Evolutionary conservation across 148 eudicot species (phyloP).

Genomic region (Bassia scoparia): DNA sequence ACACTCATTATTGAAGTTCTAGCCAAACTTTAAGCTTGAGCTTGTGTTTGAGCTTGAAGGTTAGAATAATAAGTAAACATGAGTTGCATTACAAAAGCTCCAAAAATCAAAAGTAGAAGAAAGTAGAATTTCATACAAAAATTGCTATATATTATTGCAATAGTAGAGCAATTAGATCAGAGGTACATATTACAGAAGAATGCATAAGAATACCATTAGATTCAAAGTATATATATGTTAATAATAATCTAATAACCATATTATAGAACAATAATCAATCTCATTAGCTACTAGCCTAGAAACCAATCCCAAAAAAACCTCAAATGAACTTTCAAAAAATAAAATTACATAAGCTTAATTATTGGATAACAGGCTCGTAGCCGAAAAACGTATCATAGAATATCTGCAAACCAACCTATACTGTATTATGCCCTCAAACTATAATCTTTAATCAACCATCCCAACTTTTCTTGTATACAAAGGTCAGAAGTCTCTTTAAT

Average conservation of each 20-base stretch:
- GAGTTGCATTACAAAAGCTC: neutral
- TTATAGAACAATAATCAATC: conserved; percentile 28
- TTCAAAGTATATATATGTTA: neutral
- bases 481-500: neutral
- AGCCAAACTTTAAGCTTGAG: too few species aligned
- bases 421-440: conserved; percentile 24
- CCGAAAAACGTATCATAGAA: conserved; percentile 22
- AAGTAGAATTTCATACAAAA: neutral
- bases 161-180: too few species aligned
- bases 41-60: too few species aligned
- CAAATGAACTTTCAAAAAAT: conserved; percentile 9
- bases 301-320: conserved; percentile 21
- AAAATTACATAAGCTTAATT: conserved; percentile 25
- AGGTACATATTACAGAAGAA: neutral
- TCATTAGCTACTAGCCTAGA: conserved; percentile 15
- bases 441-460: conserved; percentile 16
- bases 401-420: conserved; percentile 25
- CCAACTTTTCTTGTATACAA: conserved; percentile 17
- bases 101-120: neutral
- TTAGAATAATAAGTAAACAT: too few species aligned
- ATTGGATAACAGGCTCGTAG: conserved; percentile 22
- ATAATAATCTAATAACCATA: neutral
- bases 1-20: too few species aligned
- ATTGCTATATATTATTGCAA: too few species aligned
- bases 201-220: neutral